Percentiles rank a stretch among this genome's conserved stretches.
phyloP scores from a whole-genome alignment of 441 rosid species.

The Metrosideros polymorpha region DNA sequence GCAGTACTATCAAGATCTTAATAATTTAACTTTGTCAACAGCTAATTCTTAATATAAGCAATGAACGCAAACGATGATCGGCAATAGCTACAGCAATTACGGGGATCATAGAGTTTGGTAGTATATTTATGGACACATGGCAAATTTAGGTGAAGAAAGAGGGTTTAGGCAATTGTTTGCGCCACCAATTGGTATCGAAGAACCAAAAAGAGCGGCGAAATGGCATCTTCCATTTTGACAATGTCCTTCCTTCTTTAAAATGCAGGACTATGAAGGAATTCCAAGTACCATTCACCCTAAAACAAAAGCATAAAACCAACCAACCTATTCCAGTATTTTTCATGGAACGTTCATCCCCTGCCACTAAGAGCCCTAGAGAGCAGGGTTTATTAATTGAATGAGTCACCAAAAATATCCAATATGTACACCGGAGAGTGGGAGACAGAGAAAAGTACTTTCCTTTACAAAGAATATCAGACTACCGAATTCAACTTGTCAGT shows the following conservation, averaged over 20 bases:
- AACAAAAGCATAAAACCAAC: background rate
- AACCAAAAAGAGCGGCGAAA: background rate
- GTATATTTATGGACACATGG: background rate
- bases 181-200: background rate
- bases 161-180: background rate
- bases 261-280: background rate
- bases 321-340: background rate
- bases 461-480: background rate
- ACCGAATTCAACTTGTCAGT: background rate
- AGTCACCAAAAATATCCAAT: background rate
- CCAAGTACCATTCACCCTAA: background rate
- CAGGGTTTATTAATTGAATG: background rate
- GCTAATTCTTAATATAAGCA: background rate
- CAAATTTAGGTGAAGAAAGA: background rate
- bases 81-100: background rate
- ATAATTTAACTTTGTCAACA: background rate
- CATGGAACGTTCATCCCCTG: background rate
- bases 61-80: background rate
- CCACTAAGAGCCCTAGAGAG: background rate
- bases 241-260: background rate
- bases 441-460: background rate
- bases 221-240: background rate
- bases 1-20: background rate
- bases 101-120: background rate
- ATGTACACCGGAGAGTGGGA: background rate